Evolutionary conservation across 371 early-diverging fungal species (phyloP).

Genomic region (Haplosporangium sp.): DNA sequence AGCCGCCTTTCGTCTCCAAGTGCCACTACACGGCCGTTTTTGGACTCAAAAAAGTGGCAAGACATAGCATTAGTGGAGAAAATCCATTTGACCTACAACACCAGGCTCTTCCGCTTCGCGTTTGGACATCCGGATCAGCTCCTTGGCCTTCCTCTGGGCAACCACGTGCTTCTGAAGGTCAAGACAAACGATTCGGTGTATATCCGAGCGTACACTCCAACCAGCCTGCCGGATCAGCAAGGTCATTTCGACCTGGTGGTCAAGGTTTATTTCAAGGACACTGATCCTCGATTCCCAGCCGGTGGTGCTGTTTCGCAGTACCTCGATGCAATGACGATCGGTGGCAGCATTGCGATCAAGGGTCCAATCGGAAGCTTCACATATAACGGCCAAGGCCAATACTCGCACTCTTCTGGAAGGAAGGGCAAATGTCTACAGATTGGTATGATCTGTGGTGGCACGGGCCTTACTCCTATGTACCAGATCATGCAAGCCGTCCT

Average conservation of each 20-base stretch:
- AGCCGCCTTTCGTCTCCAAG: slow-evolving; percentile 7
- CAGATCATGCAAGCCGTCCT: slow-evolving; percentile 60
- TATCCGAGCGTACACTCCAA: slow-evolving; percentile 73
- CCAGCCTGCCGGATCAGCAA: slow-evolving; percentile 49
- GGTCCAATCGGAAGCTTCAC: slow-evolving; percentile 70
- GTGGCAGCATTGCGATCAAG: slow-evolving; percentile 65
- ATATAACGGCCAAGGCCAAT: slow-evolving; percentile 59
- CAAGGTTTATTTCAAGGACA: slow-evolving; percentile 66
- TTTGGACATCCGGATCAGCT: slow-evolving; percentile 44
- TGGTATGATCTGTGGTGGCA: slow-evolving; percentile 72
- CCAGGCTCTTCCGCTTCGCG: slow-evolving; percentile 59
- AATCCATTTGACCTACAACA: slow-evolving; percentile 54
- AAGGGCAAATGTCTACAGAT: slow-evolving; percentile 40
- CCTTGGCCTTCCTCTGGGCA: slow-evolving; percentile 62
- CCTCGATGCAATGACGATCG: slow-evolving; percentile 62
- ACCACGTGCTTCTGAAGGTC: slow-evolving; percentile 59
- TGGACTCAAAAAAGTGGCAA: slow-evolving; percentile 59
- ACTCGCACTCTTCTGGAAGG: slow-evolving; percentile 21
- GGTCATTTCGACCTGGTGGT: slow-evolving; percentile 70
- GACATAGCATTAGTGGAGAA: slow-evolving; percentile 54
- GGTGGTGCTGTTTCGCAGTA: slow-evolving; percentile 68
- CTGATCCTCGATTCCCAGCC: slow-evolving; percentile 42
- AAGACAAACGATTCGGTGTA: slow-evolving; percentile 58
- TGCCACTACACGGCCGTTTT: slow-evolving; percentile 28
- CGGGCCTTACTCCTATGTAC: slow-evolving; percentile 73